Base-by-base conservation (phyloP, 2,329 filamentous ascomycete species). In the Fusarium hainanense region DNA sequence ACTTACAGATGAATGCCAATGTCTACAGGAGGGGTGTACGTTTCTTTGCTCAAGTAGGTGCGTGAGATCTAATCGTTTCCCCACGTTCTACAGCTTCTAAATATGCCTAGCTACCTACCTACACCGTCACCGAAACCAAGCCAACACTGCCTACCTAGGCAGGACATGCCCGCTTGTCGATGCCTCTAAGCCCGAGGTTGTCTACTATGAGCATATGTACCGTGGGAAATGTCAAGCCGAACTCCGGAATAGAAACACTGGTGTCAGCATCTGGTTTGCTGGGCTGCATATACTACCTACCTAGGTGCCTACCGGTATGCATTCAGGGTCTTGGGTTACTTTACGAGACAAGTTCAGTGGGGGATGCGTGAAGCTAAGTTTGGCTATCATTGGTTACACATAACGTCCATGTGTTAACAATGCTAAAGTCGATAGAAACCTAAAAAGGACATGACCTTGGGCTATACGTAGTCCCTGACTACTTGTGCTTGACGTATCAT, bases 371-470 rank as follows among this genome's bases (percentile, higher is more conserved):
- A 60, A 43, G 54, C 47, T 54, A 42, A 25, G 48, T 43, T 43
- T 49, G 63, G 37, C 7, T 25, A 21, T 28, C 28, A 49, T 49
- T 46, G 63, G 54, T 60, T 61, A 66, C 61, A 61, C 54, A 66
- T 13, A 42, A 21, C 25, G 44, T 25, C 18, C 42, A 48, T 66
- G 54, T 58, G 60, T 30, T 42, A 40, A 46, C 27, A n/a, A 43
- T 49, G 42, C 47, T 54, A 66, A 66, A 43, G 60, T 52, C 47
- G 41, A 43, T 46, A 32, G 30, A 30, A 25, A 48, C 34, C 30
- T 49, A 43, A 48, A 43, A 13, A 51, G 27, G 49, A 32, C 16
- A 25, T 49, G 37, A 3, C 21, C 41, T 25, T 43, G 20, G 48
- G 42, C 42, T 66, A 50, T 56, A 11, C 20, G 30, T 40, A 34